These are phyloP conservation scores for Crithidia bombi DNA, from an alignment of 208 protist species.

Conservation along the genomic window DNA sequence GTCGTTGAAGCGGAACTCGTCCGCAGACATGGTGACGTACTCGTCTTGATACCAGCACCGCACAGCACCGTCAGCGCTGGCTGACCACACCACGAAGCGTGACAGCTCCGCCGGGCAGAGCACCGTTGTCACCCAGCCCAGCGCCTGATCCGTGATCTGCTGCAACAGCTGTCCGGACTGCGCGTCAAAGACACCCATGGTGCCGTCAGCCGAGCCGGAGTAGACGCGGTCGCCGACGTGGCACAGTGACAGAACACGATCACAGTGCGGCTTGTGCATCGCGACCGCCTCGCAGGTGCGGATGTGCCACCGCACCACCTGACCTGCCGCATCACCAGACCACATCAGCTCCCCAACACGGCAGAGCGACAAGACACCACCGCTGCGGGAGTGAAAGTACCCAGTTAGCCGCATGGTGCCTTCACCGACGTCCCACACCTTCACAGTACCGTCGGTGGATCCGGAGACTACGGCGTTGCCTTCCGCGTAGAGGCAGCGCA, in stretches of 20 bases:
- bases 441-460: constrained; percentile 77
- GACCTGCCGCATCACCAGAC: constrained; percentile 76
- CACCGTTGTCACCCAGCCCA: constrained; percentile 56
- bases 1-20: constrained; percentile 73
- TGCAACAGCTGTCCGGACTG: constrained; percentile 54
- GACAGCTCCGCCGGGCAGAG: constrained; percentile 61
- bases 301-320: constrained; percentile 72
- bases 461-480: constrained; percentile 83
- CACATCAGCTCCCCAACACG: constrained; percentile 81
- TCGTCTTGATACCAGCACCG: constrained; percentile 92
- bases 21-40: constrained; percentile 55
- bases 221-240: constrained; percentile 76
- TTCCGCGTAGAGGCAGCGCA: constrained; percentile 84
- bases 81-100: constrained; percentile 86
- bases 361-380: constrained; percentile 69
- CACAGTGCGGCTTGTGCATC: constrained; percentile 50
- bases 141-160: constrained; percentile 56
- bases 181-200: constrained; percentile 66
- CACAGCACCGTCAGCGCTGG: constrained; percentile 59
- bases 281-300: constrained; percentile 70
- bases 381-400: constrained; percentile 72
- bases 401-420: constrained; percentile 66
- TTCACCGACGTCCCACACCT: constrained; percentile 84
- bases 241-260: constrained; percentile 55
- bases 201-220: constrained; percentile 70